Evolutionary conservation across 2,329 filamentous ascomycete species (phyloP), one percentile per base, ranked within the genome.

Genomic region (Arthrobotrys entomopaga): DNA sequence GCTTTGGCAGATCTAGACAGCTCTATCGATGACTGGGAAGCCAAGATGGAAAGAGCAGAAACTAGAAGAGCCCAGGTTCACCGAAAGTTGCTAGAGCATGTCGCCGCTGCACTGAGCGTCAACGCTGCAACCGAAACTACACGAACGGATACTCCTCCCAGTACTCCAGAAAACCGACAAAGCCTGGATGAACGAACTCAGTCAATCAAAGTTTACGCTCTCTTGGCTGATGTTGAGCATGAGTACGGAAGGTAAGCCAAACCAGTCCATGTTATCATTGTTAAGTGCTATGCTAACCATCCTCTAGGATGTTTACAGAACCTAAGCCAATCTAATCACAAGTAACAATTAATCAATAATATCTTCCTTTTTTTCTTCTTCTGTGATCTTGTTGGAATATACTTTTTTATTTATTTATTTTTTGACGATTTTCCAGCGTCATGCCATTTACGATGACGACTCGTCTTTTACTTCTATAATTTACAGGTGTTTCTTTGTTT

Each of bases 1-100:
- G 90, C 90, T 0, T 84, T 94, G 10, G 87, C 88, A 0, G 91
- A 93, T 80, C 86, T 94, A 5, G 91, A 94, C 79, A 83, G 85
- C 15, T 91, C 89, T 1, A 93, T 94, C 76, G 91, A 93, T 78
- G 90, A 92, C 79, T 93, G 91, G 89, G 88, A 91, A 56, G 84
- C 83, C 77, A 93, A 93, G 82, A 86, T 93, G n/a, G 91, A 93
- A 79, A 78, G 76, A 46, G 90, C 90, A 8, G 91, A 94, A 81
- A 92, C 93, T 80, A 85, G 91, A 79, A 88, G 91, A 46, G 89
- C 88, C 15, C 86, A 90, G 5, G 88, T 94, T 50, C 87, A 90
- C 42, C 90, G 93, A 80, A 94, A 93, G 84, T 84, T 94, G 11
- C 85, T 94, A 2, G 91, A 94, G 81, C 91, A 94, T 79, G 88